Evolutionary conservation across 2,329 filamentous ascomycete genomes (phyloP).

Genomic region (Aspergillus transmontanensis): DNA sequence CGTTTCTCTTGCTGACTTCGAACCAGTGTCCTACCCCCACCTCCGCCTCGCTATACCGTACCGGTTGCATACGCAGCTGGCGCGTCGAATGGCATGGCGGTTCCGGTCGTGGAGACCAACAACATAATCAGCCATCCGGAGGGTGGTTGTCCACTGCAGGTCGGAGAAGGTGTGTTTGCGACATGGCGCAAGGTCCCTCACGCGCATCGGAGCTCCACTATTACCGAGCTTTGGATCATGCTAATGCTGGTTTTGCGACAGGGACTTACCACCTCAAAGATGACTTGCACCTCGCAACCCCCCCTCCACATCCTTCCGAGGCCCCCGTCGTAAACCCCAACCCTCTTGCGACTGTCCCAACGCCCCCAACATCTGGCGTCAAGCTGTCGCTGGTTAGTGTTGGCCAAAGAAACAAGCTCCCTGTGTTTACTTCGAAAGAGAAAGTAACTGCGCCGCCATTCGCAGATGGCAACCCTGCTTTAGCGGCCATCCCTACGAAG

Average conservation of each 20-base stretch:
- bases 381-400: constrained; percentile 78
- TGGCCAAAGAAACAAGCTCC: constrained; percentile 58
- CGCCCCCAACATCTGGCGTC: constrained; percentile 81
- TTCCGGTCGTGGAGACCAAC: constrained; percentile 88
- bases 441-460: constrained; percentile 65
- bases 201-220: background rate
- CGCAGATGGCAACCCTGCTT: constrained; percentile 79
- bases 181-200: background rate
- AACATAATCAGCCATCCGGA: constrained; percentile 81
- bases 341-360: constrained; percentile 80
- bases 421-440: constrained; percentile 50
- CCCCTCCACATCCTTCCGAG: constrained; percentile 93
- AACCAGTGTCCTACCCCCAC: constrained; percentile 77
- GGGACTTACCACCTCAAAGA: constrained; percentile 90
- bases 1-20: constrained; percentile 17
- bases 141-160: constrained; percentile 86
- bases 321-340: constrained; percentile 84
- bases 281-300: constrained; percentile 87
- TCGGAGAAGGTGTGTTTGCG: constrained; percentile 75
- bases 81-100: constrained; percentile 66
- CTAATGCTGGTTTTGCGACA: constrained; percentile 43
- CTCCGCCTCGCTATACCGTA: constrained; percentile 80
- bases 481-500: constrained; percentile 67
- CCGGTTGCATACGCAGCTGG: constrained; percentile 72
- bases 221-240: constrained; percentile 3